Conservation (phyloP, 1,284 basidiomycete species). For the Hemileia vastatrix region DNA sequence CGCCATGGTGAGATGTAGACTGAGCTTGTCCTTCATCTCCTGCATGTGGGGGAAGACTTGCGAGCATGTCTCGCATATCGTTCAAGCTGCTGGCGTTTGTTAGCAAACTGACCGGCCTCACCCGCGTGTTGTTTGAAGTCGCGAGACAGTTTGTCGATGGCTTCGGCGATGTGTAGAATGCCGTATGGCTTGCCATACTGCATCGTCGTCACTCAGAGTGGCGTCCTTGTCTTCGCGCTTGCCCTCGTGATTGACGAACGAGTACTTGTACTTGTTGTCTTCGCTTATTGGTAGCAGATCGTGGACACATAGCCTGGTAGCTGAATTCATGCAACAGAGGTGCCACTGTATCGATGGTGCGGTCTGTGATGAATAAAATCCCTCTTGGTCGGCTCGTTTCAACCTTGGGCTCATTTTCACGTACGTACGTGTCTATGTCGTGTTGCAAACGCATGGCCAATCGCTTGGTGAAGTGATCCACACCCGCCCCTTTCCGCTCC, state of each 20-base stretch:
- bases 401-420: conserved; percentile 48
- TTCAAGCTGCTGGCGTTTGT: conserved; percentile 77
- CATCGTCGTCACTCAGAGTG: conserved; percentile 70
- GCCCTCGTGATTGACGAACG: too few relatives aligned
- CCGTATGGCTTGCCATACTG: conserved; percentile 80
- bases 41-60: conserved; percentile 87
- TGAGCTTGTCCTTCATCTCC: conserved; percentile 87
- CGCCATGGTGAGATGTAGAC: conserved; percentile 91
- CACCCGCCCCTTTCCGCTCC: too few relatives aligned
- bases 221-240: conserved; percentile 78
- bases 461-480: too few relatives aligned
- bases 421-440: conserved; percentile 31
- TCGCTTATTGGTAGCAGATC: conserved; percentile 80
- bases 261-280: conserved; percentile 73
- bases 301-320: conserved; percentile 96
- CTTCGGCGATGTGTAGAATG: conserved; percentile 98
- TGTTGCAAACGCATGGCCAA: too few relatives aligned
- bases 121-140: conserved; percentile 89
- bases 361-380: conserved; percentile 82
- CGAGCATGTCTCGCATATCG: conserved; percentile 99
- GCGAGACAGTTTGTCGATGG: conserved; percentile 87
- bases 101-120: conserved; percentile 70
- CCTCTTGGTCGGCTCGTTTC: conserved; percentile 62
- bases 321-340: conserved; percentile 95
- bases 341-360: conserved; percentile 80